Evolutionary conservation across 2,329 filamentous ascomycete genomes (phyloP).

Genomic region (Hypoxylon rubiginosum): DNA sequence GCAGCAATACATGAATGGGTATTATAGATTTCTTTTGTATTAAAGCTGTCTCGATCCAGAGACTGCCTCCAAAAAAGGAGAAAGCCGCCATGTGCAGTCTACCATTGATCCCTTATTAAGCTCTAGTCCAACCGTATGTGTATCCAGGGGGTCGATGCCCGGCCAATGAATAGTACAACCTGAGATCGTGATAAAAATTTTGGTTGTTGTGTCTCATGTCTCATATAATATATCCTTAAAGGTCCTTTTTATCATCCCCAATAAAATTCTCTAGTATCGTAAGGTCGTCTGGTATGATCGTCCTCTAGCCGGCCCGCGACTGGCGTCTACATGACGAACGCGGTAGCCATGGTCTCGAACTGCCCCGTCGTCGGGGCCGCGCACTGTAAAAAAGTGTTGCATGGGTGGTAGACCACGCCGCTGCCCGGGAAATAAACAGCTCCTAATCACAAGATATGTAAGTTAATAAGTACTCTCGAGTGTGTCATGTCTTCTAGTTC

Average conservation of each 20-base stretch:
- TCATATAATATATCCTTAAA: not conserved
- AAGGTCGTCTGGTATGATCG: conserved; percentile 6
- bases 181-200: not conserved
- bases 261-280: conserved; percentile 9
- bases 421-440: conserved; percentile 39
- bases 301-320: conserved; percentile 5
- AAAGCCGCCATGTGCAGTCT: not conserved
- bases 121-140: conserved; percentile 7
- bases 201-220: not conserved
- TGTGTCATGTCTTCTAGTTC: conserved; percentile 1
- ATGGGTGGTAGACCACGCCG: conserved; percentile 29
- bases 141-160: conserved; percentile 8
- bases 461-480: conserved; percentile 30
- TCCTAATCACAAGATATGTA: conserved; percentile 34
- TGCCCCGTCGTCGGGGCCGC: conserved; percentile 18
- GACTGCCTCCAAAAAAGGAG: not conserved
- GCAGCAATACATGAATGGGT: not conserved
- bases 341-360: conserved; percentile 27
- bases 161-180: conserved; percentile 13
- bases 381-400: conserved; percentile 33
- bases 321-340: conserved; percentile 32
- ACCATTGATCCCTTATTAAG: not conserved
- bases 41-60: not conserved
- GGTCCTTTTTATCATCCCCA: not conserved
- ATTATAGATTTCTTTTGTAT: not conserved